Evolutionary conservation across 2,329 filamentous ascomycete species (phyloP).

Genomic region (Alternaria solani): DNA sequence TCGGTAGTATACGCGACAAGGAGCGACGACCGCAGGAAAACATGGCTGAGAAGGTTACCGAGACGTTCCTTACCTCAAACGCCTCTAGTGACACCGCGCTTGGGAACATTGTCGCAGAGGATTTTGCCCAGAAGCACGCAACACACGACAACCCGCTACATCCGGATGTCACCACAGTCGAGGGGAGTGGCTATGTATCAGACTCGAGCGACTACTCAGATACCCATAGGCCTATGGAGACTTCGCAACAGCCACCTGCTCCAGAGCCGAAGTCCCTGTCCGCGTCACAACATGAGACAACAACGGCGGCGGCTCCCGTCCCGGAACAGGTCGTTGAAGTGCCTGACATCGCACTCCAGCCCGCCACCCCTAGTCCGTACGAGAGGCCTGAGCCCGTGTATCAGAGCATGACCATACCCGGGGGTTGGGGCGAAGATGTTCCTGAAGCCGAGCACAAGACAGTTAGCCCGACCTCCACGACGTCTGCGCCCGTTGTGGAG

Average conservation of each 20-base stretch:
- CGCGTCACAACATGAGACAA: slow-evolving; percentile 22
- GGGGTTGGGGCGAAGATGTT: slow-evolving; percentile 45
- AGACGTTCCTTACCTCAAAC: slow-evolving; percentile 55
- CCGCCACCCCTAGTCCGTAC: slow-evolving; percentile 44
- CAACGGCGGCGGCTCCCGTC: slow-evolving; percentile 14
- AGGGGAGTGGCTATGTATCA: slow-evolving; percentile 70
- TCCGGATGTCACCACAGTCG: slow-evolving; percentile 73
- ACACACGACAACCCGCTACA: slow-evolving; percentile 68
- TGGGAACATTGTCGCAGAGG: slow-evolving; percentile 64
- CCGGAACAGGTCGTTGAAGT: slow-evolving; percentile 31
- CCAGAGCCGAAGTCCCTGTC: slow-evolving; percentile 43
- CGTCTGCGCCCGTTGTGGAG: slow-evolving; percentile 3
- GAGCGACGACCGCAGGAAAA: slow-evolving; percentile 60
- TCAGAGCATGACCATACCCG: slow-evolving; percentile 39
- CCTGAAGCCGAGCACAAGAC: slow-evolving; percentile 11
- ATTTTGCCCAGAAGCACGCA: slow-evolving; percentile 58
- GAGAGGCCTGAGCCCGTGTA: slow-evolving; percentile 38
- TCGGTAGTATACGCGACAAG: slow-evolving; percentile 75
- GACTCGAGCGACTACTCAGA: slow-evolving; percentile 56
- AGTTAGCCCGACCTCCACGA: not conserved
- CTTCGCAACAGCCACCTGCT: slow-evolving; percentile 20
- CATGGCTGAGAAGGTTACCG: slow-evolving; percentile 62
- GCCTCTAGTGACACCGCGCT: slow-evolving; percentile 68
- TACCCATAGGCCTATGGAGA: slow-evolving; percentile 20
- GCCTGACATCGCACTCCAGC: slow-evolving; percentile 47